Evolutionary conservation across 768 basidiomycete species (phyloP), one percentile per base, ranked within the genome.

Genomic region (Mycena belliarum): DNA sequence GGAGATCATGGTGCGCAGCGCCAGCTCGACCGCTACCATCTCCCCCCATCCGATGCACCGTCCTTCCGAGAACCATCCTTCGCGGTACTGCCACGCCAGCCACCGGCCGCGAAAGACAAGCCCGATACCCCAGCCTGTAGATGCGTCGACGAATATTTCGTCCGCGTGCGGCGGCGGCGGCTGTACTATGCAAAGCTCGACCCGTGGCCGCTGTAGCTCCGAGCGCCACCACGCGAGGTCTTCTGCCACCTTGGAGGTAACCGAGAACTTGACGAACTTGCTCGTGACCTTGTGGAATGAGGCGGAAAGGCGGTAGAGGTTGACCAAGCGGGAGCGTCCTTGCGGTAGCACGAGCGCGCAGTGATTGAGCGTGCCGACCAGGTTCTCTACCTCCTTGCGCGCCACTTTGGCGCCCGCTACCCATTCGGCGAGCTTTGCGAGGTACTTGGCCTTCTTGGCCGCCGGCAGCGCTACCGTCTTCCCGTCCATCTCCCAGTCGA

Each of bases 11-110:
- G 38, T 66, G 1, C 67, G 68, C 0, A 80, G 28, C 0, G 75
- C 78, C 1, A 81, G 64, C 50, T 80, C 78, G 1, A 79, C 67
- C 0, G 76, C 79, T 0, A 76, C 71, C 67, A 79, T 73, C 63
- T 80, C 79, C 0, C 73, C 75, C 79, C 79, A 81, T 6, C 73
- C 72, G 20, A 78, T 80, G 52, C 73, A 64, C 8, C 73, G 40
- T 7, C 69, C 67, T 0, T 67, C 50, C 4, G 46, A 33, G 16
- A 64, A 59, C 72, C 74, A 75, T 7, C 72, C 72, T 0, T 57
- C 41, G 18, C 52, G 65, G 12, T 79, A 64, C 25, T 67, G 61
- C 79, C 77, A 81, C 0, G 79, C 72, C 0, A 74, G 60, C 78
- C 78, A 82, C 2, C 46, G 40, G 1, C 63, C 65, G 8, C 72